Base-by-base conservation (phyloP, 371 early-diverging fungal genomes). In the Syncephalastrum monosporum region DNA sequence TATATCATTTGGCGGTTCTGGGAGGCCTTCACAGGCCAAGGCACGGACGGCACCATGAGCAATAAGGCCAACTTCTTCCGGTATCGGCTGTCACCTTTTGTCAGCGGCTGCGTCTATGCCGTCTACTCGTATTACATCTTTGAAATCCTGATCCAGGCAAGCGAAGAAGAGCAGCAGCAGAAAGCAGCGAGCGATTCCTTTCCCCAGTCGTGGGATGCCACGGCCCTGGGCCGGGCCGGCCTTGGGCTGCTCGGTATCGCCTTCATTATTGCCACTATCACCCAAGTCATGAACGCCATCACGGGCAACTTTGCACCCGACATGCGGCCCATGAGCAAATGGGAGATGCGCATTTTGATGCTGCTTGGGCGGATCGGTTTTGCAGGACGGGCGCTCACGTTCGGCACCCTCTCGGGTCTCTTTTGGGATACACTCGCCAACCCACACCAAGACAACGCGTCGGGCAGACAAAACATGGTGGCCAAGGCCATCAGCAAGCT, bases 281-380 rank as follows among this genome's bases (percentile, higher is more conserved):
- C 70, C 1, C 70, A 69, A 24, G 15, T 57, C 5, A 52, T 56
- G 33, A 65, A 62, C 17, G 65, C 67, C 8, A 29, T 69, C 17
- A 61, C 55, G 13, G 75, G 72, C 4, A 59, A 61, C 8, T 74
- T 74, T 21, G 61, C 62, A 13, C 47, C 53, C 5, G 75, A 74
- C 24, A 42, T 74, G 12, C 61, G 59, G 38, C 38, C 38, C 2
- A 69, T 74, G 0, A 12, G 10, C 38, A 33, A 33, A 10, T 33
- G 38, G 38, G 38, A 33, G 38, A 33, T 8, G 12, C 38, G 38
- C 38, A 33, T 10, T 2, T 10, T 33, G 38, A 33, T 33, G 38
- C 38, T 33, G 38, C 38, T 33, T 6, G 38, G 38, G 10, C 38
- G 38, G 38, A 10, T 33, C 38, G 38, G 38, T 33, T 33, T 33